Evolutionary conservation across 2,329 filamentous ascomycete genomes (phyloP), one percentile per base, ranked within the genome.

Genomic region (Colletotrichum graminicola): DNA sequence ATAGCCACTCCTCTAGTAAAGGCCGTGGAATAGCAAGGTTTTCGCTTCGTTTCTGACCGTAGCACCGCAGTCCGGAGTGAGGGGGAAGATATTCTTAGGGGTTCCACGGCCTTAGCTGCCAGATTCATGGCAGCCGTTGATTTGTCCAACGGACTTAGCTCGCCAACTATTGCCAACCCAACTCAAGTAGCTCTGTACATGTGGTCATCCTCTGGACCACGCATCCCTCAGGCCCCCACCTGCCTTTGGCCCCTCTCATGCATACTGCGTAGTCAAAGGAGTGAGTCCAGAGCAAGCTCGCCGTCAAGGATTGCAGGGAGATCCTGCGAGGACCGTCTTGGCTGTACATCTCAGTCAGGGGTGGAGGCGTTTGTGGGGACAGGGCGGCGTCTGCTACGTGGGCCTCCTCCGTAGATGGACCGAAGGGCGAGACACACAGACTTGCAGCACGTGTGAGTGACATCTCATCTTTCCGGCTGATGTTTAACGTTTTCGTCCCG

Each of bases 121-220:
- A 69, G 69, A 60, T 72, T 69, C 65, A 67, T 68, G 69, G 66
- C 69, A 55, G 39, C 23, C 47, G 41, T 60, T 72, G 65, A 69
- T 54, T 70, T 72, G 68, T 57, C 54, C 65, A 64, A 39, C 65
- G 18, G 29, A 41, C 54, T 59, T 60, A 52, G 43, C 45, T 71
- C 18, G 54, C 51, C 45, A 62, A n/a, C 59, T 8, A 16, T 26
- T 39, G 54, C 21, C 29, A 21, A 32, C 32, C 26, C 64, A 43
- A 29, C 36, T 47, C 18, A 7, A 32, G 32, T 23, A 23, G 26
- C 21, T 23, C 18, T 14, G 52, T 41, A 57, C 64, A 36, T 41
- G 32, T 29, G 64, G 55, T 54, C 36, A 55, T 47, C 59, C 45
- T 65, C 26, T 14, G 36, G 34, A 11, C 21, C 36, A 29, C 16